phyloP scores from a whole-genome alignment of 208 protist genomes.

The Entamoeba histolytica region DNA sequence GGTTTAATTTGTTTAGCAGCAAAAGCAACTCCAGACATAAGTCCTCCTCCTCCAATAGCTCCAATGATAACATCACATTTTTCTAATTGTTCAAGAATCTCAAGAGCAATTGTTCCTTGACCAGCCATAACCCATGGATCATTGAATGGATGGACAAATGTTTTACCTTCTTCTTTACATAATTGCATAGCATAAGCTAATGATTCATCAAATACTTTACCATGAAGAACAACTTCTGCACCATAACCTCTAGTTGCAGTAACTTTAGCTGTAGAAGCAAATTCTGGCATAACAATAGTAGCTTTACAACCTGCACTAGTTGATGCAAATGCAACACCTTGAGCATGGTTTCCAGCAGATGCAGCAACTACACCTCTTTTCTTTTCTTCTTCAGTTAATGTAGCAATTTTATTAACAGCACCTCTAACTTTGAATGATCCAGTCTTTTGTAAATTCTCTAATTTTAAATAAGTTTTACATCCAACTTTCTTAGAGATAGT shows the following conservation, averaged over 20 bases:
- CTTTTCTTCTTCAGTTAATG: background rate
- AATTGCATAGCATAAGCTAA: background rate
- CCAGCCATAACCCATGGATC: background rate
- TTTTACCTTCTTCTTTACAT: background rate
- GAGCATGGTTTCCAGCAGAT: constrained; percentile 14
- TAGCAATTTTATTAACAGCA: background rate
- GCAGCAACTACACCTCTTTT: constrained; percentile 1
- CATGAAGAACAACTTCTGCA: constrained; percentile 5
- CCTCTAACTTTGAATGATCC: constrained; percentile 15
- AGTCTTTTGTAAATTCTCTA: constrained; percentile 11
- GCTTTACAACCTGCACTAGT: background rate
- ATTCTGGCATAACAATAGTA: constrained; percentile 6
- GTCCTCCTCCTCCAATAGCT: constrained; percentile 9
- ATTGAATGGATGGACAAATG: constrained; percentile 10
- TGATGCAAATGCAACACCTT: constrained; percentile 3
- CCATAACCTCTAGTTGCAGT: background rate
- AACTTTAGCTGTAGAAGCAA: background rate
- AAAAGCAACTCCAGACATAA: background rate
- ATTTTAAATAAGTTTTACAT: background rate
- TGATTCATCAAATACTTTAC: background rate
- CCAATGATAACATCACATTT: background rate
- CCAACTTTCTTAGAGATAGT: background rate
- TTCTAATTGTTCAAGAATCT: background rate
- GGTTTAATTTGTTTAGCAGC: background rate
- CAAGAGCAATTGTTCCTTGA: constrained; percentile 4